Percentiles rank a stretch among this genome's conserved stretches.
phyloP scores from a whole-genome alignment of 2,329 filamentous ascomycete genomes.

The Phyllosticta citrichinensis region DNA sequence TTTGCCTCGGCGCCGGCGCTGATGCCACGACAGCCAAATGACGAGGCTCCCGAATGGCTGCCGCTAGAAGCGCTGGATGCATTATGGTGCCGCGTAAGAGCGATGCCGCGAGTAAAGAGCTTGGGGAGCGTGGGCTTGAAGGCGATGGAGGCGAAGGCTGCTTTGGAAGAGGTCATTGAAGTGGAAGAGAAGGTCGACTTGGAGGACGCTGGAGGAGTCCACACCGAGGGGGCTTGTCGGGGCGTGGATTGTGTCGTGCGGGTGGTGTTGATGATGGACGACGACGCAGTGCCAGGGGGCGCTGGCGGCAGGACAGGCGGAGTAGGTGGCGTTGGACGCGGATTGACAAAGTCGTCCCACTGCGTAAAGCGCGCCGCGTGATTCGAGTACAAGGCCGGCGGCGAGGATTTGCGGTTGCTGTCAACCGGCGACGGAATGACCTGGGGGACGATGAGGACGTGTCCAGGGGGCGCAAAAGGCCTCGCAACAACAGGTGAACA shows the following conservation, averaged over 20 bases:
- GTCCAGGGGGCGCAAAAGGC: background rate
- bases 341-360: background rate
- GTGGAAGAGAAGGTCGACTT: background rate
- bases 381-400: background rate
- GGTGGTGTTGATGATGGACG: background rate
- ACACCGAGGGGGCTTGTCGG: too few relatives aligned
- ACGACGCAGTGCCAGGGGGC: background rate
- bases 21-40: background rate
- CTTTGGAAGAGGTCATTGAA: background rate
- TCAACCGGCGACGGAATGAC: background rate
- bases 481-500: background rate
- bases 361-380: background rate
- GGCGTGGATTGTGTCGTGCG: background rate
- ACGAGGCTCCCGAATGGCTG: background rate
- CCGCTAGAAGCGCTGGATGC: background rate
- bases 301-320: background rate
- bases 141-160: background rate
- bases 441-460: background rate
- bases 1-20: background rate
- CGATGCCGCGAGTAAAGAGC: background rate
- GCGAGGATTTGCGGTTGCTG: background rate
- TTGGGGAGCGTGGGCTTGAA: background rate
- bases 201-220: background rate
- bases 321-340: background rate
- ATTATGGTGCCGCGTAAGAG: background rate